Percentiles rank a stretch among this genome's conserved stretches.
Conservation (phyloP, 225 moss, liverwort and hornwort genomes). For the Physcomitrellopsis africana region DNA sequence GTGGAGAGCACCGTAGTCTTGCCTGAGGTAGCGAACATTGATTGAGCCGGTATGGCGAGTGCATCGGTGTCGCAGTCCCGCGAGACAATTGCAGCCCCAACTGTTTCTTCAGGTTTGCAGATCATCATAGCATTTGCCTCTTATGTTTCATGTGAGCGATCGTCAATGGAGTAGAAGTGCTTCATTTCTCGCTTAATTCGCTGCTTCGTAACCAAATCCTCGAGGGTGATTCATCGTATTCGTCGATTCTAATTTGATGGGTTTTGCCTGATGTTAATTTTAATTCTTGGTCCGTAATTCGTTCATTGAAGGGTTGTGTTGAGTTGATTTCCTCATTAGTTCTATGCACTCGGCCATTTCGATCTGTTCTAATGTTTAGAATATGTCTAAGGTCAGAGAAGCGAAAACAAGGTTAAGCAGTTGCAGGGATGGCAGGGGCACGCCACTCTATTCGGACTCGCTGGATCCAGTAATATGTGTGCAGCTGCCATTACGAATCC, state of each 20-base stretch:
- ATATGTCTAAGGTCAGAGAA: conserved; percentile 35
- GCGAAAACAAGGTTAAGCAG: conserved; percentile 30
- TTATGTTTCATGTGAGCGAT: conserved; percentile 14
- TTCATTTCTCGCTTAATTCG: not conserved
- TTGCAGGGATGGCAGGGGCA: conserved; percentile 54
- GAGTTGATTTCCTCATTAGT: not conserved
- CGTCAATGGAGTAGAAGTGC: not conserved
- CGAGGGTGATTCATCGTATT: not conserved
- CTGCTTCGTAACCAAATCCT: not conserved
- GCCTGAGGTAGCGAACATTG: not conserved
- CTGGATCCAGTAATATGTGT: conserved; percentile 84
- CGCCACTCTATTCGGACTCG: conserved; percentile 62
- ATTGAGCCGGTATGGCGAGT: conserved; percentile 28
- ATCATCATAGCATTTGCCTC: not conserved
- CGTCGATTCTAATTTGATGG: not conserved
- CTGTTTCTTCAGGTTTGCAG: conserved; percentile 41
- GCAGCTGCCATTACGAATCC: conserved; percentile 83
- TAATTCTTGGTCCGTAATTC: not conserved
- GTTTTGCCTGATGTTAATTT: not conserved
- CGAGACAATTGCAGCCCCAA: conserved; percentile 18
- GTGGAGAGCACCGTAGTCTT: not conserved
- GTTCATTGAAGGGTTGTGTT: not conserved
- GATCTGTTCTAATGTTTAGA: not conserved
- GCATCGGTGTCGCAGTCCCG: conserved; percentile 27
- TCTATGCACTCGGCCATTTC: not conserved